Evolutionary conservation across 2,329 filamentous ascomycete genomes (phyloP).

Genomic region (Fusarium xylarioides): DNA sequence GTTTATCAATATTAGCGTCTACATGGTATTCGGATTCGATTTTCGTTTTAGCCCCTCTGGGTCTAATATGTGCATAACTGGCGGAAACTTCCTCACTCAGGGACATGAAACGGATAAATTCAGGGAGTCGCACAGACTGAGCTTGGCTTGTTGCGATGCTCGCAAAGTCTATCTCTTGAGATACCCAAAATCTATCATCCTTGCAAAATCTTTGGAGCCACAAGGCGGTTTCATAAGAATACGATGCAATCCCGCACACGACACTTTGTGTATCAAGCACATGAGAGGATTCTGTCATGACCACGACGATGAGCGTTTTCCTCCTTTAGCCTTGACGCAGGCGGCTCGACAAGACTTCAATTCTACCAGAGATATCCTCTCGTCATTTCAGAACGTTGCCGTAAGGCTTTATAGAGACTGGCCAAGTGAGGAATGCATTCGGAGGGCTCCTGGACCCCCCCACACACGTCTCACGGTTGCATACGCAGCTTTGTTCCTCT

Average conservation of each 20-base stretch:
- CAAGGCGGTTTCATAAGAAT: not conserved
- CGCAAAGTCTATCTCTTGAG: not conserved
- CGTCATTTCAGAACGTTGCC: not conserved
- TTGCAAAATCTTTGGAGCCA: not conserved
- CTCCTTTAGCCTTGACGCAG: rapidly evolving
- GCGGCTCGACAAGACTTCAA: rapidly evolving
- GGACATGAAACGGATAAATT: not conserved
- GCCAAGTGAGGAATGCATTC: not conserved
- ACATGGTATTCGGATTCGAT: not conserved
- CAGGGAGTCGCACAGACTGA: not conserved
- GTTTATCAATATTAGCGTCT: not conserved
- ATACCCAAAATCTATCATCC: not conserved
- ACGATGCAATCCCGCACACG: not conserved
- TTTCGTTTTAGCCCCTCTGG: too few relatives aligned
- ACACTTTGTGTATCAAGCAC: not conserved
- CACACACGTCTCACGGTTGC: not conserved
- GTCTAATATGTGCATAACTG: not conserved
- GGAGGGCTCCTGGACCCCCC: not conserved
- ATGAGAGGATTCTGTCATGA: not conserved
- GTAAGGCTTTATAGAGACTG: not conserved
- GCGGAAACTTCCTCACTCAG: not conserved
- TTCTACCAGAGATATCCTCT: not conserved
- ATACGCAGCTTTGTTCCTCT: not conserved
- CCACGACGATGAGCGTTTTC: rapidly evolving
- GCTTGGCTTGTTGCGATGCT: not conserved